Evolutionary conservation across 192 early-diverging fungal genomes (phyloP).

Genomic region (Coemansia sp.): DNA sequence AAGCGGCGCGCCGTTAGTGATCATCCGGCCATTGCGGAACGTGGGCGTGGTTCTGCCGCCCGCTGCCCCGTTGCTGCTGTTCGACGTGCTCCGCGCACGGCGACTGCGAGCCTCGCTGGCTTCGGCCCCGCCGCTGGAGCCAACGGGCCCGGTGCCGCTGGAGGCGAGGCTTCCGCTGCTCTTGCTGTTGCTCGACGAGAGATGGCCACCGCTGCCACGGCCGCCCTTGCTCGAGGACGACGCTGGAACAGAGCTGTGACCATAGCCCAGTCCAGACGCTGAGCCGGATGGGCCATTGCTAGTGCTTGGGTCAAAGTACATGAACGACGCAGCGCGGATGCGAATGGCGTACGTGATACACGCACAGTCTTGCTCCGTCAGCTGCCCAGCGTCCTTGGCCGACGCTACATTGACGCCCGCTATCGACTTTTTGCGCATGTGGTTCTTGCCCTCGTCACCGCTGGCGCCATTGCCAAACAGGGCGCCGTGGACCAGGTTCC

Average conservation of each 20-base stretch:
- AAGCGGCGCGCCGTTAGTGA: constrained; percentile 39
- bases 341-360: constrained; percentile 55
- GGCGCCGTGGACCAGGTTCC: constrained; percentile 44
- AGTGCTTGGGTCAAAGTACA: constrained; percentile 41
- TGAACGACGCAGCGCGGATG: constrained; percentile 54
- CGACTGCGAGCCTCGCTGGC: constrained; percentile 24
- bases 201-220: constrained; percentile 32
- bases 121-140: constrained; percentile 21
- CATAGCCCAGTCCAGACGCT: neutral
- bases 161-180: constrained; percentile 7
- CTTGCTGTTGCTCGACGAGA: constrained; percentile 24
- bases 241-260: constrained; percentile 42
- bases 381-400: constrained; percentile 27
- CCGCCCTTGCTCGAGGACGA: constrained; percentile 29
- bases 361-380: constrained; percentile 55
- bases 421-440: constrained; percentile 49
- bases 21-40: constrained; percentile 43
- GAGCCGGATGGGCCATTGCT: neutral
- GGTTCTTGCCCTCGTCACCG: constrained; percentile 32
- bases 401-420: constrained; percentile 11
- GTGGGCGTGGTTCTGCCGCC: constrained; percentile 21
- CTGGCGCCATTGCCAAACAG: constrained; percentile 28
- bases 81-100: constrained; percentile 47
- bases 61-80: constrained; percentile 32
- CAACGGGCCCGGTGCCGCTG: constrained; percentile 1